Evolutionary conservation across 768 basidiomycete species (phyloP), one percentile per base, ranked within the genome.

Genomic region (Leccinum olivaceopallidum): DNA sequence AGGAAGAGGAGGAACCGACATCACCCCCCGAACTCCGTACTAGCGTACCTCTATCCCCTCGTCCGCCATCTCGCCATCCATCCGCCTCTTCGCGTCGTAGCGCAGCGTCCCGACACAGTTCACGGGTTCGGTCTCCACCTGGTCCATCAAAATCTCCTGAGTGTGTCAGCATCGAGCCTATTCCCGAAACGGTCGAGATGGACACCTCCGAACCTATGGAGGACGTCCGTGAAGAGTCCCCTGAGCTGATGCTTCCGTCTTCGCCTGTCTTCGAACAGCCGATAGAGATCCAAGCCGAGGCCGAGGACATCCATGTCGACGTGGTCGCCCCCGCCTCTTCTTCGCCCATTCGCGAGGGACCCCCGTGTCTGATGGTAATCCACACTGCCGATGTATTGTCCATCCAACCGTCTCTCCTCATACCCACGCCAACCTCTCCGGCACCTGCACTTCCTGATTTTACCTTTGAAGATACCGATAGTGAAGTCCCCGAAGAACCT

Each of bases 361-460:
- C 47, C 8, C 65, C 58, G 48, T 59, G 55, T 30, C 63, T 55
- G 18, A 69, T 71, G 61, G 64, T 67, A 36, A 67, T 67, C 22
- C 67, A 67, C 53, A 68, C 69, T 6, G 67, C 71, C 18, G 75
- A 76, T 50, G 67, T 73, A 34, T 36, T 56, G n/a, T 64, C 68
- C 39, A 58, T 65, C 13, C 71, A 69, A 44, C 64, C 69, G 12
- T 67, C 72, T 22, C 66, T 76, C 16, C 69, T 73, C 55, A 76
- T 79, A 53, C 76, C 76, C 14, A 75, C 74, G 4, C 76, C 76
- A 14, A 69, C 77, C 13, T 71, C 75, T 30, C 75, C 76, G n/a
- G 68, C 69, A 2, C 66, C 66, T 32, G 61, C 64, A 9, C 54
- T 68, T n/a, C 71, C 75, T 24, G 65, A 68, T 30, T 77, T 75